Percentiles rank a stretch among this genome's conserved stretches.
phyloP scores from a whole-genome alignment of 2,329 filamentous ascomycete genomes.

The Aspergillus ustus region DNA sequence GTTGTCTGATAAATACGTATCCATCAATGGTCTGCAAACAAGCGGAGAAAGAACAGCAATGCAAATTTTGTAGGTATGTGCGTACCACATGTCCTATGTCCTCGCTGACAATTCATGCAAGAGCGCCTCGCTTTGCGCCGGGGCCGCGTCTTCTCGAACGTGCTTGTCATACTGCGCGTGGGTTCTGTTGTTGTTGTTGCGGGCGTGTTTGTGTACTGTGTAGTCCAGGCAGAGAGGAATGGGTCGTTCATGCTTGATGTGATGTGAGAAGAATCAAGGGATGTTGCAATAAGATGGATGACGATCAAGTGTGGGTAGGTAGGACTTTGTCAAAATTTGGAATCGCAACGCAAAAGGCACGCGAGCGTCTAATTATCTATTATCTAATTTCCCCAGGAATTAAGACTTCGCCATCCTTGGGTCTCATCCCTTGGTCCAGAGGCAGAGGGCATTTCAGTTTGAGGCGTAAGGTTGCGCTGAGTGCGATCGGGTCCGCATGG shows the following conservation, averaged over 20 bases:
- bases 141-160: background rate
- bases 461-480: background rate
- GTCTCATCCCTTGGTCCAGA: background rate
- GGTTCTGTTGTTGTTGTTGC: background rate
- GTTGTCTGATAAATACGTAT: background rate
- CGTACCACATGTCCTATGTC: constrained; percentile 3
- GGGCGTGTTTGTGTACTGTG: background rate
- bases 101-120: constrained; percentile 1
- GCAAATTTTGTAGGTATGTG: background rate
- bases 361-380: background rate
- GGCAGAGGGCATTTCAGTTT: background rate
- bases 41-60: background rate
- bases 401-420: background rate
- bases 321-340: background rate
- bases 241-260: background rate
- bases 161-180: background rate
- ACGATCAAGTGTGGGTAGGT: background rate
- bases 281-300: background rate
- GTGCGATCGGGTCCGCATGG: background rate
- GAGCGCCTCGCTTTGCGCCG: background rate
- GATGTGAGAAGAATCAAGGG: too few species aligned
- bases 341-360: background rate
- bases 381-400: background rate
- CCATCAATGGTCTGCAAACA: too few species aligned
- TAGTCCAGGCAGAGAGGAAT: background rate